Conservation (phyloP, 306 rosid species). For the Ammopiptanthus mongolicus region DNA sequence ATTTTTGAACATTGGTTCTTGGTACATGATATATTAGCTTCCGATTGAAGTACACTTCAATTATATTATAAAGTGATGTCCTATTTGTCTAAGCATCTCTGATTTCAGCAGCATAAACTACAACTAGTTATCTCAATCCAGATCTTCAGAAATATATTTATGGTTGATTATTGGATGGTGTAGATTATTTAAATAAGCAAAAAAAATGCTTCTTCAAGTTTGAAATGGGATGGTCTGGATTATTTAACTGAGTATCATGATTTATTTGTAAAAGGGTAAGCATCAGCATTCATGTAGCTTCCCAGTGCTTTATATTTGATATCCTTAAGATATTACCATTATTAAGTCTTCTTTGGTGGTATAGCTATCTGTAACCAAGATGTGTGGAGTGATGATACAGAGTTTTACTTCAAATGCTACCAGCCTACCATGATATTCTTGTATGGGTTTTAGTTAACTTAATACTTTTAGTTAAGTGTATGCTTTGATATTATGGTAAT, state of each 20-base stretch:
- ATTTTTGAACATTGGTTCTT: not conserved
- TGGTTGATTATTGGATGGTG: not conserved
- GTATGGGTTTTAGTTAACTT: conserved; percentile 9
- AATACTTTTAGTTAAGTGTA: not conserved
- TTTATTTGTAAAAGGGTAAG: not conserved
- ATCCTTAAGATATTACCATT: not conserved
- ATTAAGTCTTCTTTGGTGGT: not conserved
- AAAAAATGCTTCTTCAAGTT: not conserved
- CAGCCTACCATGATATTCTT: not conserved
- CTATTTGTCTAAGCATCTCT: not conserved
- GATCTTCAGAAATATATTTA: conserved; percentile 1
- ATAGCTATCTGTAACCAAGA: not conserved
- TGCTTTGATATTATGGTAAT: not conserved
- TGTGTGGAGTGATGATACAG: not conserved
- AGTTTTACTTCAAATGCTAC: not conserved
- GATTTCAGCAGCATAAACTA: not conserved
- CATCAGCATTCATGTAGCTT: not conserved
- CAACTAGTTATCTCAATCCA: not conserved
- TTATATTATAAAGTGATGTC: not conserved
- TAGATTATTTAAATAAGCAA: not conserved
- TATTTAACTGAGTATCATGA: not conserved
- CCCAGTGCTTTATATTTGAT: not conserved
- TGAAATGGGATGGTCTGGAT: not conserved
- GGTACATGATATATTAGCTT: not conserved
- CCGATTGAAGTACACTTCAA: not conserved